Percentiles rank a stretch among this genome's conserved stretches.
Conservation (phyloP, 495 filamentous ascomycete species). For the Sabuloglossum arenarium region DNA sequence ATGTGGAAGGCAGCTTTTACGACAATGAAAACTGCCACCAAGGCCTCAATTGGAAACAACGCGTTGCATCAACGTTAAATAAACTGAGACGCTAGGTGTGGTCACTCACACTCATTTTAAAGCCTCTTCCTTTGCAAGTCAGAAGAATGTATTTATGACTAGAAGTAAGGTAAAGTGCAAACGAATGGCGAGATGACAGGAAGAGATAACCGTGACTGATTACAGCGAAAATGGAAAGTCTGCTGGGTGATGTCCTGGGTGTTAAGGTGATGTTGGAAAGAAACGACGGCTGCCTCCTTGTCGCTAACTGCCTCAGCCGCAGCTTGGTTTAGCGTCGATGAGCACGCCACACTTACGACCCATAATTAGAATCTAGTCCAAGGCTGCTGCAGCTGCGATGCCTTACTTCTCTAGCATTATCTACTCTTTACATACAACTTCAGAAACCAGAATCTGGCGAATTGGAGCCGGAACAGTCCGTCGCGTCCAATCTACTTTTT, state of each 20-base stretch:
- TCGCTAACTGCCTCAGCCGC: slow-evolving; percentile 2
- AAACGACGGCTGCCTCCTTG: background rate
- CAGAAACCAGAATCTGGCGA: background rate
- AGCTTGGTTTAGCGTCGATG: background rate
- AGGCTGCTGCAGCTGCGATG: background rate
- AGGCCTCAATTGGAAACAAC: background rate
- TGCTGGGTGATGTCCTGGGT: background rate
- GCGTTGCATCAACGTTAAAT: background rate
- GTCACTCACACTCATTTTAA: background rate
- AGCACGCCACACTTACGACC: background rate
- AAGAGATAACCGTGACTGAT: background rate
- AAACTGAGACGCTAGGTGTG: background rate
- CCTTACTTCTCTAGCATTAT: too few relatives aligned
- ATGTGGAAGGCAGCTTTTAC: background rate
- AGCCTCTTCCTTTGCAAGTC: background rate
- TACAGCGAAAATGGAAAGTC: background rate
- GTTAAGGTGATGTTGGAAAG: background rate
- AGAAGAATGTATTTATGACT: background rate
- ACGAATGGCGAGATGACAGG: background rate
- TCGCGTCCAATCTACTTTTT: background rate
- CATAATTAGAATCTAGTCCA: background rate
- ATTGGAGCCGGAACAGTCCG: background rate
- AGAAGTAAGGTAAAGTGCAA: background rate
- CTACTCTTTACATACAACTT: background rate
- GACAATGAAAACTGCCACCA: background rate